Conservation (phyloP, 345 rosid species). For the Murraya koenigii region DNA sequence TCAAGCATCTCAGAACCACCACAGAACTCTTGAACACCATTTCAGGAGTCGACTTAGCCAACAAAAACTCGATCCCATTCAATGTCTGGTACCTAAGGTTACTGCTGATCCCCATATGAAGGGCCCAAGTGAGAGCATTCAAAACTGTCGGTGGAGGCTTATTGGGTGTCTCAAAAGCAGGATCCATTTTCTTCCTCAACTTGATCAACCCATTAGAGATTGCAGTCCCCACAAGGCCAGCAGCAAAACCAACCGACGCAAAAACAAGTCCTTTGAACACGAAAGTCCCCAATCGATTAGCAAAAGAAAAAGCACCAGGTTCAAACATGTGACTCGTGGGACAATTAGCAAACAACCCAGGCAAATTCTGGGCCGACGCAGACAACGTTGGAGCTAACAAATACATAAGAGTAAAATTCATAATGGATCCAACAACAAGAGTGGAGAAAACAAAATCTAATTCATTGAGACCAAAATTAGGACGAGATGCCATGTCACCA, state of each 20-base stretch:
- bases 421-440: conserved; percentile 75
- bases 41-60: conserved; percentile 59
- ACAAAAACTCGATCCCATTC: conserved; percentile 75
- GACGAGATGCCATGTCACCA: conserved; percentile 98
- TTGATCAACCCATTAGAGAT: conserved; percentile 76
- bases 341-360: conserved; percentile 70
- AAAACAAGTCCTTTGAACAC: conserved; percentile 82
- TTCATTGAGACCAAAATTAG: conserved; percentile 91
- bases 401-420: conserved; percentile 92
- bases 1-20: conserved; percentile 68
- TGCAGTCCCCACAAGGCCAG: conserved; percentile 88
- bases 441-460: conserved; percentile 96
- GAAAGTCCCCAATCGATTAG: conserved; percentile 68
- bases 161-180: conserved; percentile 79
- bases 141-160: conserved; percentile 84
- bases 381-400: conserved; percentile 76
- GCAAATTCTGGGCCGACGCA: conserved; percentile 43
- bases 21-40: conserved; percentile 79
- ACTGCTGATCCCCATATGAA: conserved; percentile 90
- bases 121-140: conserved; percentile 85
- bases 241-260: conserved; percentile 86
- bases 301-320: conserved; percentile 52
- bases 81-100: conserved; percentile 89
- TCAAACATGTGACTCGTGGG: conserved; percentile 95
- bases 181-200: conserved; percentile 97